Evolutionary conservation across 2,329 filamentous ascomycete species (phyloP).

Genomic region (Sarocladium oryzae): DNA sequence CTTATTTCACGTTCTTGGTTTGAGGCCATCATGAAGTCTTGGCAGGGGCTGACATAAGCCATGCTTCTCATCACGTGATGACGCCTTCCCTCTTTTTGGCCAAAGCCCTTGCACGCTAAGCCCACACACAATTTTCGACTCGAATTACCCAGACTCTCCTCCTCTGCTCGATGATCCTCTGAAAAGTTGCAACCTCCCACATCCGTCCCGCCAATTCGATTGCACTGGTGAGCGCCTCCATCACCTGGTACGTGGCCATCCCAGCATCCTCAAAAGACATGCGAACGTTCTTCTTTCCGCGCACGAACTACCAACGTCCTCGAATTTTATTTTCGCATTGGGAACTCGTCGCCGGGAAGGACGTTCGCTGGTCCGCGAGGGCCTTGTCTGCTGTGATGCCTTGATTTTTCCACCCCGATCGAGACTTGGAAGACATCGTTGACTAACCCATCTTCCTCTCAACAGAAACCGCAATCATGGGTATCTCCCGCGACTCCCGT

Average conservation of each 20-base stretch:
- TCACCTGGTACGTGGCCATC: constrained; percentile 22
- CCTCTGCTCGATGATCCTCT: background rate
- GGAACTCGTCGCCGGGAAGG: background rate
- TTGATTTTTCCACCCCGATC: background rate
- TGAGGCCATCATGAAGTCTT: background rate
- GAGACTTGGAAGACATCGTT: background rate
- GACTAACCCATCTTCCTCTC: constrained; percentile 12
- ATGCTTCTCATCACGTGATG: background rate
- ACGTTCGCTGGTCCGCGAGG: background rate
- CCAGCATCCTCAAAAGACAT: background rate
- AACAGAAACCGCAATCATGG: constrained; percentile 76
- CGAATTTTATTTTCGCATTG: background rate
- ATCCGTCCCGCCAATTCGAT: constrained; percentile 35
- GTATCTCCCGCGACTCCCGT: constrained; percentile 99
- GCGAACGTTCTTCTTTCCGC: background rate
- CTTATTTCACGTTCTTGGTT: background rate
- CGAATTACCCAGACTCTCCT: constrained; percentile 16
- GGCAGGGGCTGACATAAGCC: background rate
- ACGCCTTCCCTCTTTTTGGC: background rate
- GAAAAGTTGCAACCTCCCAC: constrained; percentile 32
- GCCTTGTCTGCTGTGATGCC: background rate
- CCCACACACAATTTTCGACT: constrained; percentile 34
- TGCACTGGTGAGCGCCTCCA: constrained; percentile 43
- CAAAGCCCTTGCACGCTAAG: constrained; percentile 9
- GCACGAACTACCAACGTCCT: background rate